Evolutionary conservation across 2,329 filamentous ascomycete genomes (phyloP).

Genomic region (Pyrenophora tritici-repentis): DNA sequence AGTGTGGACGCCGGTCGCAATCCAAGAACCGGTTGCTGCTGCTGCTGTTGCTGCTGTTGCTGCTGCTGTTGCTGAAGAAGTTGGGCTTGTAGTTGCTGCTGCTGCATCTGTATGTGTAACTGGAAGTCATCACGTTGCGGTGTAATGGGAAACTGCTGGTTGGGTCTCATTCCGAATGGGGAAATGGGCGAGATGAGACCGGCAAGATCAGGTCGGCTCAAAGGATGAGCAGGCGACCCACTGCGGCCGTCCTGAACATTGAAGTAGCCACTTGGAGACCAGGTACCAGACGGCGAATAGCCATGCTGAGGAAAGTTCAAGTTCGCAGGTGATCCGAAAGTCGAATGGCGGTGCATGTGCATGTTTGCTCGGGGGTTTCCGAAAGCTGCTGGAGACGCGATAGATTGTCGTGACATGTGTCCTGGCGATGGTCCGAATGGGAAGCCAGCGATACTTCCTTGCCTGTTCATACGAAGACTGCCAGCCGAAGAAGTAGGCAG

Average conservation of each 20-base stretch:
- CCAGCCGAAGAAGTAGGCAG: conserved; percentile 77
- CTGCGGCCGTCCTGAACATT: conserved; percentile 47
- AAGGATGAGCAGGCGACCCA: conserved; percentile 50
- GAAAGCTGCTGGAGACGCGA: conserved; percentile 75
- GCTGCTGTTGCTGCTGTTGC: conserved; percentile 44
- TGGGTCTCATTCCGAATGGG: conserved; percentile 60
- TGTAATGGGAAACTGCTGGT: conserved; percentile 51
- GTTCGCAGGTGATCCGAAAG: conserved; percentile 70
- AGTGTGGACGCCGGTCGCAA: conserved; percentile 55
- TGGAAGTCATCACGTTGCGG: conserved; percentile 48
- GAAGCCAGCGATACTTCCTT: conserved; percentile 65
- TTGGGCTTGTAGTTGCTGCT: conserved; percentile 59
- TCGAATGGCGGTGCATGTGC: conserved; percentile 73
- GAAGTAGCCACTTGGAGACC: conserved; percentile 50
- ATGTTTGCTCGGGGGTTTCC: conserved; percentile 56
- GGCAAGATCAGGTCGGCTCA: conserved; percentile 46
- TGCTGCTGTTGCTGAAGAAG: conserved; percentile 54
- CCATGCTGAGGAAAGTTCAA: conserved; percentile 69
- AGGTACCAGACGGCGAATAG: conserved; percentile 56
- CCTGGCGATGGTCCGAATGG: conserved; percentile 60
- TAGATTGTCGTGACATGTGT: conserved; percentile 65
- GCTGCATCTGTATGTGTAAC: conserved; percentile 55
- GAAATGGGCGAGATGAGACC: conserved; percentile 58
- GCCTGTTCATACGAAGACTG: conserved; percentile 66
- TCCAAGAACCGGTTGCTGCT: conserved; percentile 54